A percentile compares a stretch with the other conserved stretches of the same genome.
phyloP scores from a whole-genome alignment of 139 green algal species.

The Desmodesmus armatus region DNA sequence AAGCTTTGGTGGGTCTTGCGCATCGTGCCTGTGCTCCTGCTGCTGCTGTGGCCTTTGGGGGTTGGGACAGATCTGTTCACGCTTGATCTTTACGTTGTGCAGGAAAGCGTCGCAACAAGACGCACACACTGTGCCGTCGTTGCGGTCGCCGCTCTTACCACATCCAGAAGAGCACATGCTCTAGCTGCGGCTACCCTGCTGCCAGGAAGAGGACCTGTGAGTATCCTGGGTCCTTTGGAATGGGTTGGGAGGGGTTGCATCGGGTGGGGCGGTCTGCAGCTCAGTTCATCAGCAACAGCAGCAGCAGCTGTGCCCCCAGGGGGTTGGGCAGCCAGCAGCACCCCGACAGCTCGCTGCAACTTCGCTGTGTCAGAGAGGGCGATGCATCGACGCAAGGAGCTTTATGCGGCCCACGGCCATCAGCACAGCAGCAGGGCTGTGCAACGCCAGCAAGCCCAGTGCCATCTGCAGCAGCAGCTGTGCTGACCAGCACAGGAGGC shows the following conservation, averaged over 20 bases:
- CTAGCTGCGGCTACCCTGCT: constrained; percentile 94
- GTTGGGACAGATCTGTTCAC: too few relatives aligned
- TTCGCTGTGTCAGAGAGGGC: not conserved
- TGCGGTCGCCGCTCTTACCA: constrained; percentile 93
- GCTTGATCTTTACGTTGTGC: not conserved
- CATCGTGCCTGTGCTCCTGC: not conserved
- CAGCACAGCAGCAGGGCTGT: not conserved
- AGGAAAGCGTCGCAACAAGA: constrained; percentile 69
- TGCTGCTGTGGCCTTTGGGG: not conserved
- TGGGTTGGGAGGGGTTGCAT: not conserved
- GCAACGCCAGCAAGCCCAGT: not conserved
- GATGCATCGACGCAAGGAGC: not conserved
- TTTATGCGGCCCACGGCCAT: not conserved
- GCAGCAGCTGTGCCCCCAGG: not conserved
- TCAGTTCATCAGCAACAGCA: not conserved
- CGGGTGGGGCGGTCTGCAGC: not conserved
- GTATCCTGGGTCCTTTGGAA: constrained; percentile 38
- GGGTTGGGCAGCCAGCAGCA: not conserved
- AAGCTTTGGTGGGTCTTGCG: constrained; percentile 83
- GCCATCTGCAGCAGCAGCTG: not conserved
- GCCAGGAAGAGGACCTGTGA: constrained; percentile 95
- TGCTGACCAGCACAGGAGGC: not conserved
- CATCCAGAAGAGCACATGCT: constrained; percentile 97
- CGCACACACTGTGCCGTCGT: constrained; percentile 95
- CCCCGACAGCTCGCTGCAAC: not conserved